Evolutionary conservation across 1,284 basidiomycete species (phyloP), one percentile per base, ranked within the genome.

Genomic region (Retiboletus flavoniger): DNA sequence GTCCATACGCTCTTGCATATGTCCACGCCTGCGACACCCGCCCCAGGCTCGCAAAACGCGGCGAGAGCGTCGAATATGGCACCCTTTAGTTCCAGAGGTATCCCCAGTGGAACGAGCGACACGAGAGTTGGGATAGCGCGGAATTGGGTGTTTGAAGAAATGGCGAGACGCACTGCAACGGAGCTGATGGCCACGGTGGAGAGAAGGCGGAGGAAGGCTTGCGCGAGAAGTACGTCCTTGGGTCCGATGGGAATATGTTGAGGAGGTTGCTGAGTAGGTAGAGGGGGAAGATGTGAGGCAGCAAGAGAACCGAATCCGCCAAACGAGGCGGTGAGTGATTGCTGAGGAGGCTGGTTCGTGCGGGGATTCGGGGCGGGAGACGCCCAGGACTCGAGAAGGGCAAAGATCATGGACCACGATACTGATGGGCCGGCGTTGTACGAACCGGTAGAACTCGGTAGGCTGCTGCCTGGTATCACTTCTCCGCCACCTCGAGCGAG

Each of bases 11-110:
- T 83, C 58, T 83, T 84, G 65, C 91, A 90, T 32, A 95, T 84
- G 60, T 93, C 90, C 14, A 89, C 81, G 21, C 90, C 91, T 4
- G 83, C 75, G 7, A 74, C 66, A 5, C 90, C 89, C 0, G 84
- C 88, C 14, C 85, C 89, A 17, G 89, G 85, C 48, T 82, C 78
- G 62, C 89, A 91, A 74, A 98, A 98, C 0, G 93, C 88, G 0
- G 91, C 81, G 6, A 97, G 77, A 0, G 93, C 86, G 35, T 93
- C 84, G 55, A 98, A 87, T 1, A 97, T 75, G 1, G 88, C 84
- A 1, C 93, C 94, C 65, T 98, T 98, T 51, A 98, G 80, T 64
- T 98, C 94, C n/a, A 96, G 75, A 0, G 93, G 91, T 17, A 95
- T 81, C 10, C 88, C 83, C 8, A 92, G 79, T 26, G 90, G 91